Evolutionary conservation across 345 rosid genomes (phyloP).

Genomic region (Mallotus nudiflorus): DNA sequence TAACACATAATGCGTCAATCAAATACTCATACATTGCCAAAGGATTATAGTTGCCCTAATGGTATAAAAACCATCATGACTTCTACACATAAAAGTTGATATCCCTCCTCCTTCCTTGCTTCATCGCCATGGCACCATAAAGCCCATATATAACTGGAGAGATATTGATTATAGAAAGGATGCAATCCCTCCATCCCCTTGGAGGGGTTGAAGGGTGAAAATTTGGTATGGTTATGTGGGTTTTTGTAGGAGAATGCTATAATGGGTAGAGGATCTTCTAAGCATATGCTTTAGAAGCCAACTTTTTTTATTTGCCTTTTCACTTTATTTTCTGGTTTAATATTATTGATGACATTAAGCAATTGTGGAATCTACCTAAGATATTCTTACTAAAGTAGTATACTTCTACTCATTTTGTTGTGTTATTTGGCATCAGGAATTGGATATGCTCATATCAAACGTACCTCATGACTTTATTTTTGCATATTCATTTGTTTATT

Average conservation of each 20-base stretch:
- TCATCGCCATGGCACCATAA: background rate
- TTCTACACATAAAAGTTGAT: background rate
- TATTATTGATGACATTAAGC: background rate
- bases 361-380: constrained; percentile 35
- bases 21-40: constrained; percentile 29
- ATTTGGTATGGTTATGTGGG: background rate
- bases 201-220: constrained; percentile 1
- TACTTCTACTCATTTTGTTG: background rate
- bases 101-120: constrained; percentile 1
- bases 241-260: constrained; percentile 5
- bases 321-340: constrained; percentile 7
- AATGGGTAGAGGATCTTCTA: constrained; percentile 40
- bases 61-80: constrained; percentile 30
- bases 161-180: background rate
- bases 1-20: background rate
- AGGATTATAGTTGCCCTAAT: constrained; percentile 47
- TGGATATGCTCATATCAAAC: background rate
- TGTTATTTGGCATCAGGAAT: constrained; percentile 2
- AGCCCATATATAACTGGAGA: constrained; percentile 8
- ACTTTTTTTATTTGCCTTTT: background rate
- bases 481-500: no score
- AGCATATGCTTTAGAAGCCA: constrained; percentile 40
- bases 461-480: background rate
- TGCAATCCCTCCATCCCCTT: background rate
- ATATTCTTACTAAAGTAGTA: constrained; percentile 19